Evolutionary conservation across 371 early-diverging fungal species (phyloP), one percentile per base, ranked within the genome.

Genomic region (Coemansia sp.): DNA sequence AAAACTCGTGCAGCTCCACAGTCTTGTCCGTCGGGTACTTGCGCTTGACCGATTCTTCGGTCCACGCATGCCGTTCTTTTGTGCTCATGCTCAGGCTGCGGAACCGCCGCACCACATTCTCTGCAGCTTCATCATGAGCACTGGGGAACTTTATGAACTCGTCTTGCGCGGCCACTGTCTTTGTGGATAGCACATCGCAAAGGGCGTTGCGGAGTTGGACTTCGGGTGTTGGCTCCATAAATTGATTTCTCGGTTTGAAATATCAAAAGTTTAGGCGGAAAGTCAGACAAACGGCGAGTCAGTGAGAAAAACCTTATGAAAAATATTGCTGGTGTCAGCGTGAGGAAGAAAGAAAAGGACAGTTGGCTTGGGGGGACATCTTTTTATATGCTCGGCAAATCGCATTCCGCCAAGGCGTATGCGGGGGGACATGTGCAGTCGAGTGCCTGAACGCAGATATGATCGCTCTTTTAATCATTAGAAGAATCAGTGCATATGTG

Each of bases 21-120:
- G 80, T 80, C 62, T 79, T 80, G 47, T 80, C 80, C 0, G 79
- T 64, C 26, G 81, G 74, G 48, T 80, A 80, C 63, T 80, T 76
- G 77, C 77, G 77, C 66, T 68, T 76, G 60, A 76, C 73, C 10
- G 77, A 68, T 29, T 76, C 77, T 39, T 72, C 77, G 26, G 72
- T 62, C 77, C 77, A 76, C 22, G 77, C 77, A 5, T 68, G 10
- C 55, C 62, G 77, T 66, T 76, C 77, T 63, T 65, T 76, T 48
- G 72, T 67, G 68, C 48, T 72, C 61, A 76, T 64, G 63, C 77
- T 76, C 45, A 76, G 68, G 34, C 77, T 76, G 66, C 77, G 77
- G 60, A 76, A 76, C 66, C 77, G 42, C 50, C 45, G 57, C 31
- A 72, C 39, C 63, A 65, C 42, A 61, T 68, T 65, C 63, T 68